Conservation (phyloP, 2,329 filamentous ascomycete genomes). For the Sporothrix humicola region DNA sequence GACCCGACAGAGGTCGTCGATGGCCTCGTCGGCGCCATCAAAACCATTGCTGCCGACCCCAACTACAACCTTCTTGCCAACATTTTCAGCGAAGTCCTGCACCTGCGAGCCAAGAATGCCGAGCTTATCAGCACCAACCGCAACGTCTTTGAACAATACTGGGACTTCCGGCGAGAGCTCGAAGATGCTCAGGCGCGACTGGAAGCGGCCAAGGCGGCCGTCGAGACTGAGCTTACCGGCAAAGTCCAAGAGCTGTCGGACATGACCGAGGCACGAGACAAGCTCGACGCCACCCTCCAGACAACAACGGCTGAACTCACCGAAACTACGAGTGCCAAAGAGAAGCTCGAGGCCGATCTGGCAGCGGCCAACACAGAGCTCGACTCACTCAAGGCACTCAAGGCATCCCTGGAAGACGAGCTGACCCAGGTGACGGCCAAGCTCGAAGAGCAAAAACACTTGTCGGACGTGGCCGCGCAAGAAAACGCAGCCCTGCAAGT, state of each 20-base stretch:
- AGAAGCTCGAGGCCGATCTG: constrained; percentile 35
- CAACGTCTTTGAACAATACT: constrained; percentile 46
- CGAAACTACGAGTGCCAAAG: constrained; percentile 30
- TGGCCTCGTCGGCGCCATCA: constrained; percentile 46
- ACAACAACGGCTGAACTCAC: constrained; percentile 39
- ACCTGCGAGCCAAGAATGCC: constrained; percentile 44
- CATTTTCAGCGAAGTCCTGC: constrained; percentile 45
- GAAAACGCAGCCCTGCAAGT: constrained; percentile 40
- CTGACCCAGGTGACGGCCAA: constrained; percentile 24
- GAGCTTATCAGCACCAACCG: constrained; percentile 43
- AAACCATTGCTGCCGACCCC: constrained; percentile 44
- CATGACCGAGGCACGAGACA: constrained; percentile 33
- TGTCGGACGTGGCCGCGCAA: constrained; percentile 33
- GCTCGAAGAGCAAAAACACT: constrained; percentile 33
- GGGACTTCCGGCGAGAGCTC: constrained; percentile 44
- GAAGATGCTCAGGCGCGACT: constrained; percentile 42
- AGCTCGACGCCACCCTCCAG: constrained; percentile 38
- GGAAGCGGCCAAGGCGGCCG: constrained; percentile 40
- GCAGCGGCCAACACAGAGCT: constrained; percentile 38
- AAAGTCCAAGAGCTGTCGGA: constrained; percentile 40
- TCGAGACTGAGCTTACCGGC: constrained; percentile 40
- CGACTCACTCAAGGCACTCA: constrained; percentile 27
- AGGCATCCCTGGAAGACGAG: constrained; percentile 27
- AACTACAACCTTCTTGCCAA: constrained; percentile 47
- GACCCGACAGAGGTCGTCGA: constrained; percentile 40